Base-by-base conservation (phyloP, 805 yeast genomes). In the Ogataea nitratoaversa region DNA sequence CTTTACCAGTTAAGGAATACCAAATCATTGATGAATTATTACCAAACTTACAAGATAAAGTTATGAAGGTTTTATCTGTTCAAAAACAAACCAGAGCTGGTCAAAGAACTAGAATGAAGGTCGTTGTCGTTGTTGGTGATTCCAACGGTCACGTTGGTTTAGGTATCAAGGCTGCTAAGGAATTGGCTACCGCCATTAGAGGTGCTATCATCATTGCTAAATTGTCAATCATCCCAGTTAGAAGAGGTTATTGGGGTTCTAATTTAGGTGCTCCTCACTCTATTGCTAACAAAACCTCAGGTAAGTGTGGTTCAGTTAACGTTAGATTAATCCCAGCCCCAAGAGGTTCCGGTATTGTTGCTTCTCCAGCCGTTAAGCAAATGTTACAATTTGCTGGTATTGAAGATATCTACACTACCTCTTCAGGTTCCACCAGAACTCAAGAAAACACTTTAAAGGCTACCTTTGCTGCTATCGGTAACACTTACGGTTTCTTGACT, bases 191-290 rank as follows among this genome's bases (percentile, higher is more conserved):
- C 66, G 98, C 99, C 71, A 93, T 93, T 80, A 89, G 96, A 79
- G 96, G 98, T 65, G 99, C 98, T 65, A 91, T 93, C 79, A 82
- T 89, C 82, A 89, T 93, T 70, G 99, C 99, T 73, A 93, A 93
- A 82, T 83, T 93, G 68, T 84, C 96, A 60, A 84, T 93, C 75
- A 89, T 93, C 71, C 99, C 99, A 71, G 91, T 93, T 79, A 91
- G 99, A 84, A 89, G 99, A 84, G 99, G 99, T 81, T 93, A 93
- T 93, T 93, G 99, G 99, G 99, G 99, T 78, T 76, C 95, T 72
- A 88, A 89, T 82, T 86, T 93, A 75, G 99, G 99, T 84, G 84
- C 86, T 74, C 99, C 99, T 69, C 99, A 93, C 85, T 86, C 99
- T 59, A 84, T 91, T 69, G 91, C 96, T 66, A 74, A 83, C 76